A percentile compares a stretch with the other conserved stretches of the same genome.
phyloP scores from a whole-genome alignment of 805 yeast species.

The Saccharomycopsis sp. region DNA sequence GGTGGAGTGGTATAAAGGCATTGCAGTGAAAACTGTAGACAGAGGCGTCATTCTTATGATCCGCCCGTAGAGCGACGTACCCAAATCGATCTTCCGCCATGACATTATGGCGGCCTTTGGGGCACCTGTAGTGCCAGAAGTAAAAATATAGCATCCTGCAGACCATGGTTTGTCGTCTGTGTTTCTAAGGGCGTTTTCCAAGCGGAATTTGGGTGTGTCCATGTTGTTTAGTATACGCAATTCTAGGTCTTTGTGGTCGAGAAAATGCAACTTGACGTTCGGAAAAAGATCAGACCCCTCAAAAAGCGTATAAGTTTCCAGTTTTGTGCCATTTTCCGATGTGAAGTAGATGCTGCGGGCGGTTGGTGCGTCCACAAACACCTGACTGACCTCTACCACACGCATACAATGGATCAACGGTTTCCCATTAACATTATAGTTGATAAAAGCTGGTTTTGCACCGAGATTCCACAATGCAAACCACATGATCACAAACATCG shows the following conservation, averaged over 20 bases:
- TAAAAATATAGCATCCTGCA: constrained; percentile 70
- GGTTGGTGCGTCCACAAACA: constrained; percentile 72
- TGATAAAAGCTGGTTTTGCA: constrained; percentile 80
- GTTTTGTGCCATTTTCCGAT: constrained; percentile 26
- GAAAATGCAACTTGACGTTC: constrained; percentile 38
- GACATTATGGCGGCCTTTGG: constrained; percentile 93
- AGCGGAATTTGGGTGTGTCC: constrained; percentile 44
- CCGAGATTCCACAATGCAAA: constrained; percentile 87
- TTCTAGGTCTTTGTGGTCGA: constrained; percentile 46
- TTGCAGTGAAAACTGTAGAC: constrained; percentile 73
- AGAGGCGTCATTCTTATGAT: constrained; percentile 51
- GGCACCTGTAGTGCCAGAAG: constrained; percentile 92
- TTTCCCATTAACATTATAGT: constrained; percentile 67
- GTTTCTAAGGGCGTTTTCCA: constrained; percentile 51
- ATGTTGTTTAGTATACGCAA: constrained; percentile 34
- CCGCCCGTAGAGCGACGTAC: constrained; percentile 61
- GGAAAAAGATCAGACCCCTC: constrained; percentile 13
- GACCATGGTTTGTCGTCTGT: constrained; percentile 50
- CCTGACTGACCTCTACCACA: constrained; percentile 54
- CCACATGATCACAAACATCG: constrained; percentile 75
- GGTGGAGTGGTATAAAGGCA: constrained; percentile 95
- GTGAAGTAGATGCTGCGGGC: constrained; percentile 35
- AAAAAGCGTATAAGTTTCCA: constrained; percentile 32
- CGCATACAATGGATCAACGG: constrained; percentile 77
- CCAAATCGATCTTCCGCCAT: constrained; percentile 78